Evolutionary conservation across 2,329 filamentous ascomycete genomes (phyloP).

Genomic region (Coniella vitis): DNA sequence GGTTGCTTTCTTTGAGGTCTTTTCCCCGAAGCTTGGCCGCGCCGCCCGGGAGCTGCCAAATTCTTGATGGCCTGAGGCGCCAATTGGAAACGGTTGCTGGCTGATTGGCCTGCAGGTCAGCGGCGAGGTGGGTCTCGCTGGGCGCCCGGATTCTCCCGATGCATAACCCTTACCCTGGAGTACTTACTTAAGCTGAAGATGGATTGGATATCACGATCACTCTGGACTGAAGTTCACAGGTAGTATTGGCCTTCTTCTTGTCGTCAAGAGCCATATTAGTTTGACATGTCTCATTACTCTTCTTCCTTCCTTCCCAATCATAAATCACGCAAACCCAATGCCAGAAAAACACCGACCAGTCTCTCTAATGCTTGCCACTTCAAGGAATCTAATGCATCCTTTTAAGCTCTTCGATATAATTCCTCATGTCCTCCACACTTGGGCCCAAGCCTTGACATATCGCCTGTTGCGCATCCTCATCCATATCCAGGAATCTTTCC

Average conservation of each 20-base stretch:
- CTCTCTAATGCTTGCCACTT: no score
- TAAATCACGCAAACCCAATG: neutral
- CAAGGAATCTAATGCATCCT: conserved; percentile 45
- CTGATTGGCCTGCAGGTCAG: conserved; percentile 11
- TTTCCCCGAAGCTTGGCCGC: conserved; percentile 29
- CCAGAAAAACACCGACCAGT: neutral
- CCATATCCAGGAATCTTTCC: conserved; percentile 72
- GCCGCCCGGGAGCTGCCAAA: conserved; percentile 14
- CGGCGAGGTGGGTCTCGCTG: conserved; percentile 1
- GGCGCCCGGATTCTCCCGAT: neutral
- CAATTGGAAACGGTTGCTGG: conserved; percentile 14
- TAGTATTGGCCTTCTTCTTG: no score
- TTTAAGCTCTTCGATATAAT: conserved; percentile 55
- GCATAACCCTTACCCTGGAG: neutral
- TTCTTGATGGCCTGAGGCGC: conserved; percentile 16
- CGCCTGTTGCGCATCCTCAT: conserved; percentile 47
- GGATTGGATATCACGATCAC: no score
- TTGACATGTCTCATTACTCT: no score
- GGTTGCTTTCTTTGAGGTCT: conserved; percentile 40
- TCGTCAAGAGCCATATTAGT: no score
- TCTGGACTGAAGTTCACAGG: no score
- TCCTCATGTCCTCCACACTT: conserved; percentile 56
- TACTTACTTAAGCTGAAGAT: neutral
- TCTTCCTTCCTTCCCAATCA: no score
- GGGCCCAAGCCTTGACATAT: conserved; percentile 51